Base-by-base conservation (phyloP, 2,329 filamentous ascomycete genomes). In the Fusarium solani-melongenae region DNA sequence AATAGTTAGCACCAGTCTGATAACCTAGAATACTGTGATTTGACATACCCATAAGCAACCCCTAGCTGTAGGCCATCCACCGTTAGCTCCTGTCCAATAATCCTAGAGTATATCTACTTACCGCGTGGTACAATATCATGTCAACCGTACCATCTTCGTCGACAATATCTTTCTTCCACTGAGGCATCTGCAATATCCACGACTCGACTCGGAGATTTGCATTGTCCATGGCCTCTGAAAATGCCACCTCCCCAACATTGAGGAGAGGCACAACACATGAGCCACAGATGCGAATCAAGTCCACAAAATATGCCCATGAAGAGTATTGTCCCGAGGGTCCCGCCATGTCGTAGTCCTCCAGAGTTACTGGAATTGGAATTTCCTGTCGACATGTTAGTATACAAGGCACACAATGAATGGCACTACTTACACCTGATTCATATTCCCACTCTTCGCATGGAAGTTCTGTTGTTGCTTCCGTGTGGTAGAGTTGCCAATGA, bases 361-460 rank as follows among this genome's bases (percentile, higher is more conserved):
- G 64, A 36, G 69, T 65, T 7, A 67, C 63, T 29, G 72, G 68
- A 5, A 7, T 41, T 6, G 75, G 73, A n/a, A 77, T 71, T 3
- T 55, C 29, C 75, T 76, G 39, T 20, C 29, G 14, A 22, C 11
- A 27, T 10, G 10, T 76, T 38, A 75, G 64, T 27, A 27, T 56
- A n/a, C 6, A 20, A 27, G 44, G 27, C 11, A 15, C 11, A 31
- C 5, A 4, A 27, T 17, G 3, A 41, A 34, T 10, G 44, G 17
- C 11, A 44, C 6, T 22, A 76, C 68, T 31, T 11, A 77, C 76
- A 8, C 62, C 65, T 5, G 59, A 29, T 55, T 76, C 66, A 53
- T 78, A 78, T 12, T 77, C 71, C 73, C 66, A 72, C 51, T 78
- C 76, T 31, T 76, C 73, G 17, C 75, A 78, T n/a, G 76, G 76